phyloP scores from a whole-genome alignment of 2,329 filamentous ascomycete species.

The Hypoxylon sp. region DNA sequence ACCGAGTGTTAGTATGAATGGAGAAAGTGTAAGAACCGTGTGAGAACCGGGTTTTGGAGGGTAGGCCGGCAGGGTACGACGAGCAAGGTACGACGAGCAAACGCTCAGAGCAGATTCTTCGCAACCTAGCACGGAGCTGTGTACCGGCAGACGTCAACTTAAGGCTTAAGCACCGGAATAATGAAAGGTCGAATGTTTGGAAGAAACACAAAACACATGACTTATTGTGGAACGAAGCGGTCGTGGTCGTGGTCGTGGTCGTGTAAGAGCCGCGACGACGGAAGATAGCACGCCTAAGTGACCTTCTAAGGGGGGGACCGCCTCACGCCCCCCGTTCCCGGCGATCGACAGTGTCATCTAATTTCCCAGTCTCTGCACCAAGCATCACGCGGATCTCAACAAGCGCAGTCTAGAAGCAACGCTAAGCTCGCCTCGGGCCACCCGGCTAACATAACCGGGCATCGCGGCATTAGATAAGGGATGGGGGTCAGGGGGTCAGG shows the following conservation, averaged over 20 bases:
- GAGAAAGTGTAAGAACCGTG: slow-evolving; percentile 14
- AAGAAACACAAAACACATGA: slow-evolving; percentile 39
- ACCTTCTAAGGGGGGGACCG: slow-evolving; percentile 24
- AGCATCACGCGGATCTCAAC: slow-evolving; percentile 32
- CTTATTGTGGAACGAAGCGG: slow-evolving; percentile 38
- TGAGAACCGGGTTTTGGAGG: slow-evolving; percentile 20
- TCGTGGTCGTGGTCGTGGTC: slow-evolving; percentile 15
- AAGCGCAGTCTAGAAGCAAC: slow-evolving; percentile 39
- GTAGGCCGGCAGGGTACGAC: slow-evolving; percentile 23
- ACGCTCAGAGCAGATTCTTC: slow-evolving; percentile 23
- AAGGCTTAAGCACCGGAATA: slow-evolving; percentile 37
- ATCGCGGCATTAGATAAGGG: slow-evolving; percentile 33
- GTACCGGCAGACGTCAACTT: slow-evolving; percentile 34
- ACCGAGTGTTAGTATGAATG: slow-evolving; percentile 24
- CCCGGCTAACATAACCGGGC: slow-evolving; percentile 37
- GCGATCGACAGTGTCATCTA: slow-evolving; percentile 36
- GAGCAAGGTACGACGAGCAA: slow-evolving; percentile 30
- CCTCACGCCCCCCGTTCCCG: slow-evolving; percentile 12
- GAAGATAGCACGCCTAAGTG: slow-evolving; percentile 29
- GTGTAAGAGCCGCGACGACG: slow-evolving; percentile 31
- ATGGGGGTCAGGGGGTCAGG: slow-evolving; percentile 35
- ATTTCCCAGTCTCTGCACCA: slow-evolving; percentile 34
- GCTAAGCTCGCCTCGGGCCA: slow-evolving; percentile 36
- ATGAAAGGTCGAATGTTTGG: slow-evolving; percentile 31
- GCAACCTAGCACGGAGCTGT: slow-evolving; percentile 23